Conservation (phyloP, 2,329 filamentous ascomycete species). For the Bipolaris bicolor region DNA sequence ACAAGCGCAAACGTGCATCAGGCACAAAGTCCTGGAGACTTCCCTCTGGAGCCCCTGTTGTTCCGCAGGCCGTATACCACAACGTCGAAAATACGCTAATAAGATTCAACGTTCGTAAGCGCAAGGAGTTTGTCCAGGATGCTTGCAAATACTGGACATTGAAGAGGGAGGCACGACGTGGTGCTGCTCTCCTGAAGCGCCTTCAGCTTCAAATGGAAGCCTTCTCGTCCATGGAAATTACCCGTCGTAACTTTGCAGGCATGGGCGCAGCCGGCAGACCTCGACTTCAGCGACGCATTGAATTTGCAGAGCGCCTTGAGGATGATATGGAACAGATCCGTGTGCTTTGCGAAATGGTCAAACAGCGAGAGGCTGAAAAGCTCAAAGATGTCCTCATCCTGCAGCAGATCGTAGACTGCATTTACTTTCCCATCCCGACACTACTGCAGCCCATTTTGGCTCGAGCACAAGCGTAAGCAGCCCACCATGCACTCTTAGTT, state of each 20-base stretch:
- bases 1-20: slow-evolving; percentile 62
- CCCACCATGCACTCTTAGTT: not conserved
- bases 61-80: slow-evolving; percentile 86
- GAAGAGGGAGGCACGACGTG: slow-evolving; percentile 89
- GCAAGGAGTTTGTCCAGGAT: slow-evolving; percentile 91
- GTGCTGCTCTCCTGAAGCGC: slow-evolving; percentile 89
- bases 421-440: slow-evolving; percentile 88
- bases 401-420: slow-evolving; percentile 79
- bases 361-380: slow-evolving; percentile 77
- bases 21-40: slow-evolving; percentile 82
- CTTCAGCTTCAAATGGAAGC: slow-evolving; percentile 94
- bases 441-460: slow-evolving; percentile 79
- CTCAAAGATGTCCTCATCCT: slow-evolving; percentile 78
- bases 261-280: slow-evolving; percentile 87
- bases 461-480: slow-evolving; percentile 80
- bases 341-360: slow-evolving; percentile 71
- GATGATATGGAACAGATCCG: slow-evolving; percentile 79
- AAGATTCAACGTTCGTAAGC: slow-evolving; percentile 81
- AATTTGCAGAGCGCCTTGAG: slow-evolving; percentile 80
- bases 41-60: slow-evolving; percentile 91
- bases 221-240: slow-evolving; percentile 97
- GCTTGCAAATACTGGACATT: slow-evolving; percentile 97
- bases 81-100: slow-evolving; percentile 82
- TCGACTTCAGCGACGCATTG: slow-evolving; percentile 79
- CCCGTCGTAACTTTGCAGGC: slow-evolving; percentile 89